phyloP scores from a whole-genome alignment of 768 basidiomycete genomes.

The Lyophyllum atratum region DNA sequence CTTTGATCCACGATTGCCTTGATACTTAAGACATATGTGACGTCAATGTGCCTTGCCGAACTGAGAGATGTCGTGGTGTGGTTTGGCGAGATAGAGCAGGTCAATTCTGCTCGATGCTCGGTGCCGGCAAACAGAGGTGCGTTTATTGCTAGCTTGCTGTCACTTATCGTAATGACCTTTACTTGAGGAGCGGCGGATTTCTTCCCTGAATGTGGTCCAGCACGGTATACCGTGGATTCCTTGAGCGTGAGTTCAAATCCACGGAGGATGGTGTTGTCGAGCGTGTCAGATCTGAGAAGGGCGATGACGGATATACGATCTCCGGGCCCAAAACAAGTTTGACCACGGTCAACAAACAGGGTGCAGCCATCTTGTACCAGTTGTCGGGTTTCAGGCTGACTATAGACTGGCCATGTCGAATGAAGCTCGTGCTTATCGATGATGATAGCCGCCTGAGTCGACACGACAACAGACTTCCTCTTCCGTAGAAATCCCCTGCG shows the following conservation, averaged over 20 bases:
- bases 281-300: constrained; percentile 68
- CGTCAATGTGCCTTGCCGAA: constrained; percentile 82
- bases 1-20: constrained; percentile 77
- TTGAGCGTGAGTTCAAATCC: constrained; percentile 82
- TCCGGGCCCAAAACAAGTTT: constrained; percentile 84
- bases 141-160: constrained; percentile 73
- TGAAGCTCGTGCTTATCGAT: constrained; percentile 95
- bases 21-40: constrained; percentile 76
- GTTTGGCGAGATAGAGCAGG: constrained; percentile 65
- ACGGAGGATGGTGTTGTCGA: constrained; percentile 71
- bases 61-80: constrained; percentile 84
- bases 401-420: constrained; percentile 91
- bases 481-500: constrained; percentile 80
- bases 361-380: constrained; percentile 67
- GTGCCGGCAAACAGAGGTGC: constrained; percentile 74
- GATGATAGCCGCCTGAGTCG: constrained; percentile 69
- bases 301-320: constrained; percentile 77
- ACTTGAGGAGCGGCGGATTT: constrained; percentile 56
- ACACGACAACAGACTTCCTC: constrained; percentile 68
- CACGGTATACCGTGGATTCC: constrained; percentile 77
- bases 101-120: constrained; percentile 72
- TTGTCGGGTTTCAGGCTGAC: constrained; percentile 73
- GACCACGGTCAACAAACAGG: constrained; percentile 72
- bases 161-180: constrained; percentile 56
- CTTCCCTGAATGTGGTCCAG: constrained; percentile 58